These are phyloP conservation scores for Saturnispora sekii DNA, from an alignment of 805 yeast genomes.

Conservation along the genomic window DNA sequence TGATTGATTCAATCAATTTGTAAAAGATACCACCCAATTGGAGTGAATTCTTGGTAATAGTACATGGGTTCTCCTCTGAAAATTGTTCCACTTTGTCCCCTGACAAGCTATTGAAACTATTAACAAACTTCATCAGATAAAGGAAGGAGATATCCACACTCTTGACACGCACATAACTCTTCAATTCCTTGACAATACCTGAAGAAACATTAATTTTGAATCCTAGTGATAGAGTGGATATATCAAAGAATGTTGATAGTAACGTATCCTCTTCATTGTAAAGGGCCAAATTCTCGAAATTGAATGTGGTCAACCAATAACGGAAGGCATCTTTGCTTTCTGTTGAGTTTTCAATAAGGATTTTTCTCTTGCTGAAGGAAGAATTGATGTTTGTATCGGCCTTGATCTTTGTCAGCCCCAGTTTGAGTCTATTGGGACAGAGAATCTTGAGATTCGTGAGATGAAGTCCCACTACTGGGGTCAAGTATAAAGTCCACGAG, in stretches of 20 bases:
- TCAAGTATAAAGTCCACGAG: slow-evolving; percentile 11
- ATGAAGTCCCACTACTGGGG: slow-evolving; percentile 18
- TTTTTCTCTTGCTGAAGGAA: not conserved
- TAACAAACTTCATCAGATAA: slow-evolving; percentile 9
- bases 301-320: slow-evolving; percentile 8
- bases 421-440: slow-evolving; percentile 1
- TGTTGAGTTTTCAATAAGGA: not conserved
- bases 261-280: not conserved
- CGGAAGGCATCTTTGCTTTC: not conserved
- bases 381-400: slow-evolving; percentile 9
- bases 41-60: slow-evolving; percentile 7
- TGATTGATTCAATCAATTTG: slow-evolving; percentile 17
- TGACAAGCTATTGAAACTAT: not conserved
- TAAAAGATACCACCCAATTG: slow-evolving; percentile 14
- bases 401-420: slow-evolving; percentile 1
- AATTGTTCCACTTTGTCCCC: not conserved
- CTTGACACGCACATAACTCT: slow-evolving; percentile 9
- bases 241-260: slow-evolving; percentile 9
- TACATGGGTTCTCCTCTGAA: not conserved
- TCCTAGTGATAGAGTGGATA: slow-evolving; percentile 6
- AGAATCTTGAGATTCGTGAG: slow-evolving; percentile 11
- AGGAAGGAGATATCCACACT: slow-evolving; percentile 15
- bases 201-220: slow-evolving; percentile 14
- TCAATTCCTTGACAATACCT: slow-evolving; percentile 14
- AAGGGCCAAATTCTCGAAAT: slow-evolving; percentile 4